A percentile compares a stretch with the other conserved stretches of the same genome.
phyloP scores from a whole-genome alignment of 2,329 filamentous ascomycete genomes.

The Penicillium sp. region DNA sequence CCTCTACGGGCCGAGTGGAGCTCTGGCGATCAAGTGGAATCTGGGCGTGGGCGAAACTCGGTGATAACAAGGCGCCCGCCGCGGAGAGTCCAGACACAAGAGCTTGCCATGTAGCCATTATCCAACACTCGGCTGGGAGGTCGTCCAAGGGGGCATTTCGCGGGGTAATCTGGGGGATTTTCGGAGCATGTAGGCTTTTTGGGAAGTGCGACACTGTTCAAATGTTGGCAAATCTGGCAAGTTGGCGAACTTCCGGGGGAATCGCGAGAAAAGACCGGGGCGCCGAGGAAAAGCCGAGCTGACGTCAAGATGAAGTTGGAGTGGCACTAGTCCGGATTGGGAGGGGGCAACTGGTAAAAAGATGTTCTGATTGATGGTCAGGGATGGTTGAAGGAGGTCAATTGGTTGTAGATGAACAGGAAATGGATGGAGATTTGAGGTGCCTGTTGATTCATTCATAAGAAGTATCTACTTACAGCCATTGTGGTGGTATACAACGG shows the following conservation, averaged over 20 bases:
- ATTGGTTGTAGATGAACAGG: not conserved
- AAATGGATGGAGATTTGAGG: too few species aligned
- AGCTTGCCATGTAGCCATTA: not conserved
- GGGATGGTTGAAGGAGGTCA: not conserved
- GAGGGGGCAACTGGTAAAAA: not conserved
- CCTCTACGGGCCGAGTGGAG: constrained; percentile 16
- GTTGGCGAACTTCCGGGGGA: not conserved
- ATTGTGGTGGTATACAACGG: not conserved
- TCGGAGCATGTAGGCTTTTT: not conserved
- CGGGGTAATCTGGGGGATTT: not conserved
- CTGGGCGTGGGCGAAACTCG: not conserved
- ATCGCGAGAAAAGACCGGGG: constrained; percentile 12
- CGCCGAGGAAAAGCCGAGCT: constrained; percentile 29
- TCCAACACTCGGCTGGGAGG: not conserved
- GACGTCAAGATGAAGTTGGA: constrained; percentile 27
- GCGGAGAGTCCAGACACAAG: not conserved
- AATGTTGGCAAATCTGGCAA: not conserved
- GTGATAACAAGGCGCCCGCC: not conserved
- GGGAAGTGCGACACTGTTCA: not conserved
- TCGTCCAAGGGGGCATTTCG: not conserved
- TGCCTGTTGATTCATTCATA: not conserved
- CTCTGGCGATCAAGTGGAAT: not conserved
- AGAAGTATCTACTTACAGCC: too few species aligned
- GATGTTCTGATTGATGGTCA: not conserved
- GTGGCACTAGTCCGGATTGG: not conserved